Base-by-base conservation (phyloP, 2,329 filamentous ascomycete genomes). In the Epichloe typhina region DNA sequence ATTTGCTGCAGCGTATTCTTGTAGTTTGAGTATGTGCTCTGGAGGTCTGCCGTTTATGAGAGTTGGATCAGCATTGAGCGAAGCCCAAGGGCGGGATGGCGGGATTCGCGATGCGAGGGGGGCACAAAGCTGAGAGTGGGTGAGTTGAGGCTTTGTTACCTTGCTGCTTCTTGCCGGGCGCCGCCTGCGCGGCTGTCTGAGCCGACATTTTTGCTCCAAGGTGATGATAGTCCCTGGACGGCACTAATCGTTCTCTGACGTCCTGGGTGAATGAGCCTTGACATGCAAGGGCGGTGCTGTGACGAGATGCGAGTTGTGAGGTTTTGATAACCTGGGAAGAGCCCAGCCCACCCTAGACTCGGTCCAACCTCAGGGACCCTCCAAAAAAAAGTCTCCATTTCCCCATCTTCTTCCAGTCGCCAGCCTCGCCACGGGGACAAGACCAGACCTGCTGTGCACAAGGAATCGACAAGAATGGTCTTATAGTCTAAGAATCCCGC, bases 1-100 rank as follows among this genome's bases (percentile, higher is more conserved):
- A 98, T 82, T 64, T 93, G 87, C 69, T 97, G 91, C 52, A 98
- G 79, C 3, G 76, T 82, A 59, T 79, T 83, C 65, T 85, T 86
- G 70, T 81, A 91, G 69, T 82, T 88, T 58, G 79, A 79, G 66
- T 93, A 93, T 60, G 87, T 85, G 47, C 76, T 71, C 69, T 93
- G 87, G 58, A 93, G 79, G 65, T 93, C 87, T 93, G 60, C 26
- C 17, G 26, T 39, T 39, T 44, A 33, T 50, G 39, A 26, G 31
- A 46, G 6, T 11, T 15, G 1, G 4, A 42, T 48, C 38, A 48
- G 46, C 26, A 40, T 26, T 15, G 33, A 33, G 11, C 8, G n/a
- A 19, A 5, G 31, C 5, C 12, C 15, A 5, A 47, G 23, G 17
- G 17, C 17, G 17, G 17, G 17, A 19, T 33, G 17, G 2, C 19